A percentile compares a stretch with the other conserved stretches of the same genome.
These are phyloP conservation scores for Bruguiera hainesii DNA, from an alignment of 441 rosid genomes.

Conservation along the genomic window DNA sequence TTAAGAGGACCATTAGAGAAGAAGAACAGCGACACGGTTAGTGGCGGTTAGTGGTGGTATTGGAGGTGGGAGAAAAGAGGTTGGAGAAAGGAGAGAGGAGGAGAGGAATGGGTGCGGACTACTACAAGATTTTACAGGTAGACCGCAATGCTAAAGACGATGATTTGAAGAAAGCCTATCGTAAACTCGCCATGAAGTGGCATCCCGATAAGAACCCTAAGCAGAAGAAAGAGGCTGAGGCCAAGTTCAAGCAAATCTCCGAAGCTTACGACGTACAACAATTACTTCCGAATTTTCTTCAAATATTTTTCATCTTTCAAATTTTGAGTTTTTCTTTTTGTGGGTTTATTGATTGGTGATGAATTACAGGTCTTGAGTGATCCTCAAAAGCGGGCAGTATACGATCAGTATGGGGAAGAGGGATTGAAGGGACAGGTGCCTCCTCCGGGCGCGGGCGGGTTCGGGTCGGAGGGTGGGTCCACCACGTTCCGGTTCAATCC, in stretches of 20 bases:
- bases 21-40: background rate
- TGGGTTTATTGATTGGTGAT: no score
- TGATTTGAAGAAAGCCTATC: constrained; percentile 81
- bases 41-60: background rate
- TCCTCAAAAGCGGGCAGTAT: constrained; percentile 69
- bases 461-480: constrained; percentile 31
- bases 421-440: constrained; percentile 73
- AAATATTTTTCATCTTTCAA: background rate
- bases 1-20: no score
- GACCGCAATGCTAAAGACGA: constrained; percentile 72
- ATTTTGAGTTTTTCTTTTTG: background rate
- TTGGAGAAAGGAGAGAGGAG: background rate
- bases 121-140: constrained; percentile 63
- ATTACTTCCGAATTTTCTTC: background rate
- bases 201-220: constrained; percentile 89
- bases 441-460: constrained; percentile 56
- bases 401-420: constrained; percentile 85
- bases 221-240: constrained; percentile 72
- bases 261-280: constrained; percentile 69
- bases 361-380: constrained; percentile 63
- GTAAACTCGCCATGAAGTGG: constrained; percentile 87
- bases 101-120: constrained; percentile 54
- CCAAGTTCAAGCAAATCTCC: constrained; percentile 80
- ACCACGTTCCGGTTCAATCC: constrained; percentile 60
- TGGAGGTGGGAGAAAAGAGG: background rate